These are phyloP conservation scores for Friedmanniomyces endolithicus DNA, from an alignment of 495 filamentous ascomycete genomes.

Conservation along the genomic window DNA sequence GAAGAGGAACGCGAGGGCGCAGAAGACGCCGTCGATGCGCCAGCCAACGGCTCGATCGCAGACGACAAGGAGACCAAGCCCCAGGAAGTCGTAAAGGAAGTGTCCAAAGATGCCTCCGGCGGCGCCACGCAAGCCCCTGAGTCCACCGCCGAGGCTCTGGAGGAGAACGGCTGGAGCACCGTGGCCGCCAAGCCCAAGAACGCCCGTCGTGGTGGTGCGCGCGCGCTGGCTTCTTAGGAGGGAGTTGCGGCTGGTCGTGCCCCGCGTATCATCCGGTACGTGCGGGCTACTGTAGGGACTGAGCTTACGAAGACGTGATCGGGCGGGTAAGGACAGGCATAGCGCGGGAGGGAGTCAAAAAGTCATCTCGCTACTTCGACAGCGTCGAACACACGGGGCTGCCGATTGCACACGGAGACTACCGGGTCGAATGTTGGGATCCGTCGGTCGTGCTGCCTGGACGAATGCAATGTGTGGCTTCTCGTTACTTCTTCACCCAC, in stretches of 20 bases:
- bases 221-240: constrained; percentile 21
- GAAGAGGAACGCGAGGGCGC: constrained; percentile 17
- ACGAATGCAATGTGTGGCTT: neutral
- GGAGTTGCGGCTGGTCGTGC: neutral
- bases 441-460: neutral
- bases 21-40: constrained; percentile 19
- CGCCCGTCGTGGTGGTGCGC: constrained; percentile 12
- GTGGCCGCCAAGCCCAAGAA: constrained; percentile 22
- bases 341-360: constrained; percentile 1
- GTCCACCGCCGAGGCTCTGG: constrained; percentile 19
- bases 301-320: neutral
- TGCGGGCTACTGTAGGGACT: neutral
- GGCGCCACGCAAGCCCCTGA: constrained; percentile 5
- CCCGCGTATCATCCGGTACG: neutral
- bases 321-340: neutral
- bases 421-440: neutral
- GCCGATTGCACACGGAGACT: neutral
- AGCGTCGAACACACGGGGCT: neutral
- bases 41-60: constrained; percentile 29
- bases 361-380: neutral
- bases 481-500: neutral
- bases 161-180: constrained; percentile 23
- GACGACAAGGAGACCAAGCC: constrained; percentile 33
- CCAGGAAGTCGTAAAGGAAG: constrained; percentile 24
- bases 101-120: constrained; percentile 6